Conservation (phyloP, 768 basidiomycete species). For the Pisolithus sp. region DNA sequence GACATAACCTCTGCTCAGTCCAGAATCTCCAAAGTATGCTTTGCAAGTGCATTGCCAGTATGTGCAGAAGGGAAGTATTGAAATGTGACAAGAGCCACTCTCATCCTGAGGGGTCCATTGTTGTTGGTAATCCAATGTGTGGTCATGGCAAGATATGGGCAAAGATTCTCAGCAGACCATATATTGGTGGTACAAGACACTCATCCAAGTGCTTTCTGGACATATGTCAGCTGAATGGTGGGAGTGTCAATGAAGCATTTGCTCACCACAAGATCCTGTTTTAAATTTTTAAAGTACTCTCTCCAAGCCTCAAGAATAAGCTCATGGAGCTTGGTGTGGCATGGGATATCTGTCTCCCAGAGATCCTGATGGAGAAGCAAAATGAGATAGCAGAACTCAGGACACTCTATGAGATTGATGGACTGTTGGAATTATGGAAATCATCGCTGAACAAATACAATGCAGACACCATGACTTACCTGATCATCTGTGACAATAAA, state of each 20-base stretch:
- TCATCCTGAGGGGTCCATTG: no score
- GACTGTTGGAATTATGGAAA: background rate
- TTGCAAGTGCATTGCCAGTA: no score
- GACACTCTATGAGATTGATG: slow-evolving; percentile 4
- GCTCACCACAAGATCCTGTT: slow-evolving; percentile 18
- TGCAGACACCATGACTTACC: background rate
- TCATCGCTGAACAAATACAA: no score
- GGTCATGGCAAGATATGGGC: background rate
- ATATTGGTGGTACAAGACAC: background rate
- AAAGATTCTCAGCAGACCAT: background rate
- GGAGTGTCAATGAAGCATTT: no score
- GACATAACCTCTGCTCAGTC: no score
- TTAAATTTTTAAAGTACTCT: slow-evolving; percentile 14
- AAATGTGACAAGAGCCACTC: no score
- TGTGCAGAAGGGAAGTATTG: no score
- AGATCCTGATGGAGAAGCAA: slow-evolving; percentile 17
- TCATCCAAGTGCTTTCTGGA: background rate
- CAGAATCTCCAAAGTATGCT: no score
- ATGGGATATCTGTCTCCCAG: slow-evolving; percentile 20
- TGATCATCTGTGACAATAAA: slow-evolving; percentile 7
- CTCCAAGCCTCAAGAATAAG: slow-evolving; percentile 18
- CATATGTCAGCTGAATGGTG: no score
- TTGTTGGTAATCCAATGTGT: background rate
- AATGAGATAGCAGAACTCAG: slow-evolving; percentile 21
- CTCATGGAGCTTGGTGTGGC: slow-evolving; percentile 14